Conservation (phyloP, 31 red algal species). For the Endocladia muricata region DNA sequence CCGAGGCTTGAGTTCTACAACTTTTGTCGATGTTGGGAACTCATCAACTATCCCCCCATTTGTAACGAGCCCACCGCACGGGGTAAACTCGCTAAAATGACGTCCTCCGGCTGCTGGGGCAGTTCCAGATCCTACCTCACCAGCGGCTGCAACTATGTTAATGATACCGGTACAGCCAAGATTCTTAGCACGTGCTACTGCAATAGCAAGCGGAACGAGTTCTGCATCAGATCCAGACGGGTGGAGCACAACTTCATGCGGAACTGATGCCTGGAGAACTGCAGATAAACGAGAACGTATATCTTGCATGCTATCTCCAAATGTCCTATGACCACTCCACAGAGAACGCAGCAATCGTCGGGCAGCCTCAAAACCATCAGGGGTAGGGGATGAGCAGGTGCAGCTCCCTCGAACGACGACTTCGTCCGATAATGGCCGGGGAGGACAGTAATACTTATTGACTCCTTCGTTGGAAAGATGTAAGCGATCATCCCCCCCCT, state of each 20-base stretch:
- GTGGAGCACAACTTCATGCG: slow-evolving; percentile 68
- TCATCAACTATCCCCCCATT: slow-evolving; percentile 42
- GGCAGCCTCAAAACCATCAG: slow-evolving; percentile 69
- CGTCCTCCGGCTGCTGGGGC: slow-evolving; percentile 71
- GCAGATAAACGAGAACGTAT: slow-evolving; percentile 45
- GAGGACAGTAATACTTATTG: slow-evolving; percentile 81
- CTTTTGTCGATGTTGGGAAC: slow-evolving; percentile 44
- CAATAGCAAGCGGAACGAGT: slow-evolving; percentile 69
- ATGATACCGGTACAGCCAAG: slow-evolving; percentile 39
- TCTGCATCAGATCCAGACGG: slow-evolving; percentile 83
- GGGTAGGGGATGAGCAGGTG: slow-evolving; percentile 78
- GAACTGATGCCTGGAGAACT: slow-evolving; percentile 47
- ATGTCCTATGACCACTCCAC: slow-evolving; percentile 44
- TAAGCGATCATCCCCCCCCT: slow-evolving; percentile 81
- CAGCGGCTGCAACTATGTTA: slow-evolving; percentile 78
- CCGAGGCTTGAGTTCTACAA: slow-evolving; percentile 67
- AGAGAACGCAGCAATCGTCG: slow-evolving; percentile 30
- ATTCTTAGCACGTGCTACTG: slow-evolving; percentile 30
- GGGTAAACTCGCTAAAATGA: slow-evolving; percentile 69
- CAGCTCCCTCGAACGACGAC: slow-evolving; percentile 71
- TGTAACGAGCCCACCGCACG: slow-evolving; percentile 49
- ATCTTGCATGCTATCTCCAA: slow-evolving; percentile 23
- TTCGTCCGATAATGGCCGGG: slow-evolving; percentile 33
- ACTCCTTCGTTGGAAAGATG: slow-evolving; percentile 62
- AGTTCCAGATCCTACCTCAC: slow-evolving; percentile 81